Conservation (phyloP, 1,139 yeast species). For the Eremothecium gossypii region DNA sequence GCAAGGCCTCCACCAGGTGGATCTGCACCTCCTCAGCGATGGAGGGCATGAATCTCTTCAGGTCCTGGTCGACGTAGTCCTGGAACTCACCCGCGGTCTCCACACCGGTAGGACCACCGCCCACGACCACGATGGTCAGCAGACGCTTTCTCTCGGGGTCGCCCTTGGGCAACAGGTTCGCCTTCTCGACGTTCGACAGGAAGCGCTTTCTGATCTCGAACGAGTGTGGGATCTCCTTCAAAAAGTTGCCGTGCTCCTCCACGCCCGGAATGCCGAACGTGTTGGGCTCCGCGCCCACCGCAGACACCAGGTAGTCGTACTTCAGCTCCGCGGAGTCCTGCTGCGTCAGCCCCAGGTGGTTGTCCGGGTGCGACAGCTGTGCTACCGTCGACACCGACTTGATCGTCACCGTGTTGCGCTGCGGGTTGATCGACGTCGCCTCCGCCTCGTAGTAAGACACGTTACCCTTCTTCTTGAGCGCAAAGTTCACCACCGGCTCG, state of each 20-base stretch:
- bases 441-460: conserved; percentile 87
- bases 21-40: conserved; percentile 76
- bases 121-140: conserved; percentile 77
- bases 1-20: conserved; percentile 81
- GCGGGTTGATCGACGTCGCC: conserved; percentile 74
- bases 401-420: conserved; percentile 50
- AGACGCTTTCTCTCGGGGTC: conserved; percentile 75
- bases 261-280: conserved; percentile 94
- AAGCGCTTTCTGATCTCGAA: conserved; percentile 65
- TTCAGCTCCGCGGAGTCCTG: conserved; percentile 31
- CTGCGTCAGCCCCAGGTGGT: conserved; percentile 28
- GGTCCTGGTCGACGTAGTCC: conserved; percentile 88
- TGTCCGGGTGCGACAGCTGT: conserved; percentile 36
- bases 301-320: conserved; percentile 76
- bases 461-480: conserved; percentile 65
- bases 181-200: conserved; percentile 76
- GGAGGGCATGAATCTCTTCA: conserved; percentile 80
- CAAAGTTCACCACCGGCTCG: conserved; percentile 73
- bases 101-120: conserved; percentile 97
- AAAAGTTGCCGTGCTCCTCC: conserved; percentile 72
- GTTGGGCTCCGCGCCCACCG: conserved; percentile 88
- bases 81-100: conserved; percentile 93
- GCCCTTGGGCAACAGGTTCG: conserved; percentile 62
- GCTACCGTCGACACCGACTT: conserved; percentile 29
- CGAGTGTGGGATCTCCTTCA: conserved; percentile 82